Evolutionary conservation across 768 basidiomycete species (phyloP).

Genomic region (Lactarius hengduanensis): DNA sequence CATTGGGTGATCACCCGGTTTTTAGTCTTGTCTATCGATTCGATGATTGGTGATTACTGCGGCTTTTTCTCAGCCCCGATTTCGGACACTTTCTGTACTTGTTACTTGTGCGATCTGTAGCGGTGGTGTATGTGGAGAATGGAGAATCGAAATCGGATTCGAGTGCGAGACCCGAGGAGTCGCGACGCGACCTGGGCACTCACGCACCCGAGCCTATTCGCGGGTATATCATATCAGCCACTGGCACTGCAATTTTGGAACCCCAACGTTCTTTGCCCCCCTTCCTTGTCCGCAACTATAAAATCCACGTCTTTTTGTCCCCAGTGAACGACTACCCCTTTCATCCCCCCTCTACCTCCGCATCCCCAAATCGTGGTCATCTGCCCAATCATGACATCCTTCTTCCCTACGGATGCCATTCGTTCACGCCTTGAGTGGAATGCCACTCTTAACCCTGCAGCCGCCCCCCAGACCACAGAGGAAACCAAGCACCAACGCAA

Average conservation of each 20-base stretch:
- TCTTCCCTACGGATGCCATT: conserved; percentile 35
- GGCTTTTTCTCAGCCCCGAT: conserved; percentile 8
- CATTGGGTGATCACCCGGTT: conserved; percentile 16
- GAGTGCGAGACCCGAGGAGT: conserved; percentile 2
- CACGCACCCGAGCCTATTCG: conserved; percentile 18
- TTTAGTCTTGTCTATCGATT: conserved; percentile 17
- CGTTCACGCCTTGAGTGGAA: conserved; percentile 93
- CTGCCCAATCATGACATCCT: conserved; percentile 19
- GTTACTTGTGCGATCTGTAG: conserved; percentile 17
- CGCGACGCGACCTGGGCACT: conserved; percentile 15
- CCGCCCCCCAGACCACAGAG: conserved; percentile 68
- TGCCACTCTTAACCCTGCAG: conserved; percentile 71
- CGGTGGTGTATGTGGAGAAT: conserved; percentile 8
- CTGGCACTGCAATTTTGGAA: background rate
- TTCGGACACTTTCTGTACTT: conserved; percentile 3
- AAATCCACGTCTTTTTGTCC: conserved; percentile 1
- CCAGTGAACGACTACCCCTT: background rate
- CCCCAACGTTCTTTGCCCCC: conserved; percentile 21
- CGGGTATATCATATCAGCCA: conserved; percentile 7
- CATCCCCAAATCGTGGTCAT: background rate
- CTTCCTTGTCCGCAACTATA: conserved; percentile 6
- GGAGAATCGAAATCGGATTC: background rate
- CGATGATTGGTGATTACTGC: conserved; percentile 16
- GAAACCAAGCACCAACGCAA: conserved; percentile 88
- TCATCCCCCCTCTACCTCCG: conserved; percentile 4